phyloP scores from a whole-genome alignment of 495 filamentous ascomycete species.

The Aspergillus avenaceus region DNA sequence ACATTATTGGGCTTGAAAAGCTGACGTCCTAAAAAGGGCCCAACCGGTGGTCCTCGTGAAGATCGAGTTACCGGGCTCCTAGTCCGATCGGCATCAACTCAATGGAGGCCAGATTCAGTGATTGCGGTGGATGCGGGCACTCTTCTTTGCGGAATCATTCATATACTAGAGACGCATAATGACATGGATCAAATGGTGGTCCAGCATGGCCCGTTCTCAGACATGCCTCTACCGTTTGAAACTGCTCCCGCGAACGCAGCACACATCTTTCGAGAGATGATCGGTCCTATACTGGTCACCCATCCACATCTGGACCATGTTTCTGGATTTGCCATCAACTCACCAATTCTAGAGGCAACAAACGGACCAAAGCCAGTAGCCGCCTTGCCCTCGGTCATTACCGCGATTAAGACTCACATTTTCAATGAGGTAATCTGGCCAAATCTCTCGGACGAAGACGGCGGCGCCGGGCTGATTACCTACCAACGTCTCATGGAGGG shows the following conservation, averaged over 20 bases:
- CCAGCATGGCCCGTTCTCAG: conserved; percentile 65
- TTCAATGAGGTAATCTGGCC: conserved; percentile 99
- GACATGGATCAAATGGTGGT: conserved; percentile 25
- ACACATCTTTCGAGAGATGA: conserved; percentile 68
- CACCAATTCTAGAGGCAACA: conserved; percentile 71
- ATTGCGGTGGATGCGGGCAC: conserved; percentile 91
- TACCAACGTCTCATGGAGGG: conserved; percentile 85
- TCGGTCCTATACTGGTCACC: conserved; percentile 86
- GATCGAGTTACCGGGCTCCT: conserved; percentile 85
- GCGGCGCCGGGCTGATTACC: conserved; percentile 85
- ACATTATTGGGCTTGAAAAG: conserved; percentile 19
- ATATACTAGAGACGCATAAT: conserved; percentile 56
- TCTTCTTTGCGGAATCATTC: conserved; percentile 77
- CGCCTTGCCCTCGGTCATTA: conserved; percentile 77
- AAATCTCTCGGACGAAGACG: conserved; percentile 93
- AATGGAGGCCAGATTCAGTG: conserved; percentile 75
- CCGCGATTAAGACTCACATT: conserved; percentile 85
- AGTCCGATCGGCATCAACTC: conserved; percentile 71
- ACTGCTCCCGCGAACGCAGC: conserved; percentile 72
- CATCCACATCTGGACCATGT: conserved; percentile 95
- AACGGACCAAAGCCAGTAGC: conserved; percentile 75
- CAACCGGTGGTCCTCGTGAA: conserved; percentile 86
- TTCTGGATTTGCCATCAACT: conserved; percentile 86
- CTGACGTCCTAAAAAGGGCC: conserved; percentile 60
- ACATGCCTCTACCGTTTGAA: conserved; percentile 58